Evolutionary conservation across 768 basidiomycete species (phyloP).

Genomic region (Tylopilus subfusipes): DNA sequence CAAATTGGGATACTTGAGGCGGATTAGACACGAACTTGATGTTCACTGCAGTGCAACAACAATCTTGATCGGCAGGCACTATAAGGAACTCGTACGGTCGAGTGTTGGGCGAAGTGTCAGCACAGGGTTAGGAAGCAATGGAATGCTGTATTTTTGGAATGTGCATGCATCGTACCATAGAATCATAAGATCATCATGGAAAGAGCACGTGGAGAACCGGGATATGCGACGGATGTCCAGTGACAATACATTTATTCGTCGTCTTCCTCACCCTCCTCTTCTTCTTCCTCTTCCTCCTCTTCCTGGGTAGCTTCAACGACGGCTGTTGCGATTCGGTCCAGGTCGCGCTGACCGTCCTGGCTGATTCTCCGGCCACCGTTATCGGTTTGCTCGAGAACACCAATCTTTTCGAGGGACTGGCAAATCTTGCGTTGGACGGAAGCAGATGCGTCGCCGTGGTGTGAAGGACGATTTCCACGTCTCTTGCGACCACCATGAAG

Average conservation of each 20-base stretch:
- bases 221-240: conserved; percentile 15
- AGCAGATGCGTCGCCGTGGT: conserved; percentile 83
- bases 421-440: conserved; percentile 93
- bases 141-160: conserved; percentile 30
- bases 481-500: conserved; percentile 95
- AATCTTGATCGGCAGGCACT: not conserved
- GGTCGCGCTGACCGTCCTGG: conserved; percentile 94
- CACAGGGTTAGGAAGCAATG: conserved; percentile 7
- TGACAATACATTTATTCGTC: conserved; percentile 28
- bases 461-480: conserved; percentile 94
- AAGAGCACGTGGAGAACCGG: conserved; percentile 18
- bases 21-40: not conserved
- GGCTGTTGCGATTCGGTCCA: conserved; percentile 90
- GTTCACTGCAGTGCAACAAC: not conserved
- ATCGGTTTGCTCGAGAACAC: conserved; percentile 89
- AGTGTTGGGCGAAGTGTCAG: not conserved
- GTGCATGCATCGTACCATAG: conserved; percentile 44
- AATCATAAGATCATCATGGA: conserved; percentile 21
- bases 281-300: conserved; percentile 72
- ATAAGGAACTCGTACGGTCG: not conserved
- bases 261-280: conserved; percentile 60
- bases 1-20: not conserved
- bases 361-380: conserved; percentile 95
- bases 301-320: conserved; percentile 77
- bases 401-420: conserved; percentile 98